Evolutionary conservation across 2,329 filamentous ascomycete species (phyloP).

Genomic region (Macrophomina pseudophaseolina): DNA sequence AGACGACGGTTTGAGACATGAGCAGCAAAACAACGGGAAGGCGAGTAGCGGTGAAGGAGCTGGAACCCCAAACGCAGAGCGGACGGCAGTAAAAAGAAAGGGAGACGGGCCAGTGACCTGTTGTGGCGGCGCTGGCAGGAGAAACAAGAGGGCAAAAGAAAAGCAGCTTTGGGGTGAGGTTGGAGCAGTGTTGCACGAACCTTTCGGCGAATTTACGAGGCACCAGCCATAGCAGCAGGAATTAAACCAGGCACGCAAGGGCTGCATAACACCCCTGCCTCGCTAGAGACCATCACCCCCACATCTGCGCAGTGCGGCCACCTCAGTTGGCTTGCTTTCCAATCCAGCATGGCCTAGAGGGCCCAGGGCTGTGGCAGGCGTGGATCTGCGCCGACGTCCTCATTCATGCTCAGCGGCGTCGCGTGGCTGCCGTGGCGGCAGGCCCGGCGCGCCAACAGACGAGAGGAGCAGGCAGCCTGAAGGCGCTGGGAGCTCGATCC

Average conservation of each 20-base stretch:
- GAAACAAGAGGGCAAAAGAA: not conserved
- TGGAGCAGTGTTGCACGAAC: constrained; percentile 16
- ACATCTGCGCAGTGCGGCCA: constrained; percentile 7
- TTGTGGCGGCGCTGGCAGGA: constrained; percentile 6
- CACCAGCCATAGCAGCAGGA: constrained; percentile 7
- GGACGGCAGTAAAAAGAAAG: not conserved
- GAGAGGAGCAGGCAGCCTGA: constrained; percentile 2
- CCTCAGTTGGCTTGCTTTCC: constrained; percentile 15
- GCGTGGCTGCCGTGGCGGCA: not conserved
- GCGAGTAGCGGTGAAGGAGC: constrained; percentile 4
- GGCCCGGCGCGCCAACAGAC: constrained; percentile 4
- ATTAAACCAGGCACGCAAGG: constrained; percentile 22
- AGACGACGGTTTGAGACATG: constrained; percentile 17
- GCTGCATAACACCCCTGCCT: constrained; percentile 8
- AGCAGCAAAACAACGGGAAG: constrained; percentile 3
- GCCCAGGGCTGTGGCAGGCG: not conserved
- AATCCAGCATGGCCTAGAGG: constrained; percentile 14
- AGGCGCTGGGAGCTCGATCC: not conserved
- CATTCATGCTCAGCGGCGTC: not conserved
- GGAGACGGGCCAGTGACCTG: not conserved
- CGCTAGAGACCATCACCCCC: constrained; percentile 20
- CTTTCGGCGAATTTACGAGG: constrained; percentile 17
- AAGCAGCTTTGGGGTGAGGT: not conserved
- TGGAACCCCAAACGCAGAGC: constrained; percentile 4
- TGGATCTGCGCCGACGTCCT: not conserved